These are phyloP conservation scores for Grosmannia huntii DNA, from an alignment of 2,329 filamentous ascomycete genomes.

Conservation along the genomic window DNA sequence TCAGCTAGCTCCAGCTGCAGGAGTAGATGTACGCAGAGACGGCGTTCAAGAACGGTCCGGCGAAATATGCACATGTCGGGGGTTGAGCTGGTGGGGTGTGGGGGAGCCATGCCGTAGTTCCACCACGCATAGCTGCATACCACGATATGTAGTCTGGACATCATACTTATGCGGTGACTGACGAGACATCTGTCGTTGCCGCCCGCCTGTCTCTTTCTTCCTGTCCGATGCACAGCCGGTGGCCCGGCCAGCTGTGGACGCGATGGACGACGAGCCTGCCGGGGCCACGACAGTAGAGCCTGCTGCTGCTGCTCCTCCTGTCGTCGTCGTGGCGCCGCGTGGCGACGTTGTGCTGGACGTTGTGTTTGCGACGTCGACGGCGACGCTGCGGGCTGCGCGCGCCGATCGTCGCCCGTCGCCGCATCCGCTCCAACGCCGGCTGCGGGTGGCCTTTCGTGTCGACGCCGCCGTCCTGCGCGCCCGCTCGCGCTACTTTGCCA, in stretches of 20 bases:
- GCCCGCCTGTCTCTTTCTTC: neutral
- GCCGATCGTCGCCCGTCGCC: conserved; percentile 14
- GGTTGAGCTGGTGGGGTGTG: neutral
- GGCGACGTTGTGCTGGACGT: conserved; percentile 58
- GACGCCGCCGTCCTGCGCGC: conserved; percentile 40
- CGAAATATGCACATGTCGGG: neutral
- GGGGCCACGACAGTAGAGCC: neutral
- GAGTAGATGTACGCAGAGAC: neutral
- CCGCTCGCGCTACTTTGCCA: conserved; percentile 57
- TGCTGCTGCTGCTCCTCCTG: no score
- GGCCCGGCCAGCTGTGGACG: conserved; percentile 1
- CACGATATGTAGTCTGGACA: no score
- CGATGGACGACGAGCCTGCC: conserved; percentile 14
- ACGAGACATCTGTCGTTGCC: neutral
- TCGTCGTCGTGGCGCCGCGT: conserved; percentile 19
- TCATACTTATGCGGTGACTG: no score
- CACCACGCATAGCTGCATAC: no score
- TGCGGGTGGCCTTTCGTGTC: conserved; percentile 45
- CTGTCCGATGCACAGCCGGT: conserved; percentile 1
- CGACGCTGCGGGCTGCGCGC: conserved; percentile 33
- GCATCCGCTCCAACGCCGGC: no score
- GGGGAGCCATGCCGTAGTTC: no score
- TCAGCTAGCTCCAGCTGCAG: no score
- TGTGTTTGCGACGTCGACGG: conserved; percentile 46
- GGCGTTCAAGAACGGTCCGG: neutral